phyloP scores from a whole-genome alignment of 2,329 filamentous ascomycete genomes.

The Aspergillus brasiliensis region DNA sequence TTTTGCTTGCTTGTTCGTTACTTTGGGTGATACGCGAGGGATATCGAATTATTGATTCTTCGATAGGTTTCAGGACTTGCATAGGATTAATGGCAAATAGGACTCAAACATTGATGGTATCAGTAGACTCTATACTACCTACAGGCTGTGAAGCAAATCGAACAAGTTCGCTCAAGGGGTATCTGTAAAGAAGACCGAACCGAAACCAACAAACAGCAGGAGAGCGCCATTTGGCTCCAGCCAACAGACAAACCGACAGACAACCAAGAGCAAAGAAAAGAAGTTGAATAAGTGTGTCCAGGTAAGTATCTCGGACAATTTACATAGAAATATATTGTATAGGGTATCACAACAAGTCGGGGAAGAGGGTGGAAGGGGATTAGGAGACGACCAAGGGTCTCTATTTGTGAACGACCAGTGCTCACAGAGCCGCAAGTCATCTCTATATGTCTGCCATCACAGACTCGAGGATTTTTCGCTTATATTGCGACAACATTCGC shows the following conservation, averaged over 20 bases:
- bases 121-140: neutral
- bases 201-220: constrained; percentile 5
- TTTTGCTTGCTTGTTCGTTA: no score
- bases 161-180: constrained; percentile 21
- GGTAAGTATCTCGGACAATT: neutral
- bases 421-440: neutral
- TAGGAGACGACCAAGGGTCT: no score
- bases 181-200: constrained; percentile 19
- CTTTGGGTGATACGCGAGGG: no score
- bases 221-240: neutral
- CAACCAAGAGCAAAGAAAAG: neutral
- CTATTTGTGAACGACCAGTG: neutral
- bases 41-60: no score
- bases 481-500: constrained; percentile 40
- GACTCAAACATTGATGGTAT: neutral
- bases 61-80: no score
- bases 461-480: constrained; percentile 45
- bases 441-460: constrained; percentile 46
- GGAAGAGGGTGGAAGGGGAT: neutral
- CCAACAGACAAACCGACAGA: neutral
- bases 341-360: neutral
- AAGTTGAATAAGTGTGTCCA: neutral
- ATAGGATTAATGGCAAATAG: neutral
- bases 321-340: constrained; percentile 4
- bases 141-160: neutral